phyloP scores from a whole-genome alignment of 345 rosid species.

The Boechera divaricarpa region DNA sequence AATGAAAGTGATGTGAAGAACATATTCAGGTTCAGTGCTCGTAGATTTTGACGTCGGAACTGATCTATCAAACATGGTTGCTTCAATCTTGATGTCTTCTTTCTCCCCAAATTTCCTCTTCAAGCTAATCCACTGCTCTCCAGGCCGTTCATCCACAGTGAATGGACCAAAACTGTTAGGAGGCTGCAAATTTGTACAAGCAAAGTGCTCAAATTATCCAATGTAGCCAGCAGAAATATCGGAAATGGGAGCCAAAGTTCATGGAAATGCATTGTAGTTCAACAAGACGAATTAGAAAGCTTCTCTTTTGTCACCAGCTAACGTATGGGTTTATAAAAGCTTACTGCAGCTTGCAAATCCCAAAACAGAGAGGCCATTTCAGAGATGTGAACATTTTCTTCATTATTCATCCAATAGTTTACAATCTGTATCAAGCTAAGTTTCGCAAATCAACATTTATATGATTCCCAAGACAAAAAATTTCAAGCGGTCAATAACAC shows the following conservation, averaged over 20 bases:
- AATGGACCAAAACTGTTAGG: conserved; percentile 55
- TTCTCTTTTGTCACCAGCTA: neutral
- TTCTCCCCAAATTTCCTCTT: conserved; percentile 60
- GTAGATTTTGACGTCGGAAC: conserved; percentile 52
- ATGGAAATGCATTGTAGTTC: neutral
- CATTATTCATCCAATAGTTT: neutral
- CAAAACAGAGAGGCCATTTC: neutral
- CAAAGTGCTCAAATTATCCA: conserved; percentile 10
- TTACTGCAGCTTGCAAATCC: neutral
- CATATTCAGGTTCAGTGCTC: conserved; percentile 43
- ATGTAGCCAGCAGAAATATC: neutral
- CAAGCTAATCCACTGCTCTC: conserved; percentile 92
- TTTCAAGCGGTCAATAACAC: neutral
- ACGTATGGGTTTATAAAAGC: neutral
- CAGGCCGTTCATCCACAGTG: conserved; percentile 64
- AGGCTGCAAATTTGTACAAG: conserved; percentile 55
- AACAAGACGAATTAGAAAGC: neutral
- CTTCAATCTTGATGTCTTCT: conserved; percentile 82
- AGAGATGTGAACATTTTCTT: conserved; percentile 6
- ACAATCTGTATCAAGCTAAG: conserved; percentile 3
- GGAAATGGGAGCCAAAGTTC: neutral
- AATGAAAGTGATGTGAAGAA: conserved; percentile 69
- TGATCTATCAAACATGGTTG: conserved; percentile 82
- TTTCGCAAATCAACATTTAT: neutral
- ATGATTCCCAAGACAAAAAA: neutral